Conservation (phyloP, 2,329 filamentous ascomycete genomes). For the Catunica adiposa region DNA sequence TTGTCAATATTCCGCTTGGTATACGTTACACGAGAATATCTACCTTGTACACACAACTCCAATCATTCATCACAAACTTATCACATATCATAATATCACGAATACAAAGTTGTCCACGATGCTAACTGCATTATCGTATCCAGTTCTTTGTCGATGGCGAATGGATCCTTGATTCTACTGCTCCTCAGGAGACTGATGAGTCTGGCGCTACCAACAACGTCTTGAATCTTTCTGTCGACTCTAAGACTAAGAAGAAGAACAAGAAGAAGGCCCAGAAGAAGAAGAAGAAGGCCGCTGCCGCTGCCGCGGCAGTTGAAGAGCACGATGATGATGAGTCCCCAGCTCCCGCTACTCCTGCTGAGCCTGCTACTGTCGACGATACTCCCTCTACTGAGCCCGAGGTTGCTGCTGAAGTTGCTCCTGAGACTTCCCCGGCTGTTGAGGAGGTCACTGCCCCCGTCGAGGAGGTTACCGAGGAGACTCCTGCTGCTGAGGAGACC, state of each 20-base stretch:
- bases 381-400: constrained; percentile 45
- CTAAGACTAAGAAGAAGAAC: constrained; percentile 35
- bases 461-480: constrained; percentile 56
- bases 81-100: background rate
- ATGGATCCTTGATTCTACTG: constrained; percentile 71
- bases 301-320: constrained; percentile 6
- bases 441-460: constrained; percentile 46
- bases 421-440: constrained; percentile 32
- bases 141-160: constrained; percentile 90
- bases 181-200: constrained; percentile 66
- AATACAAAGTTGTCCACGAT: constrained; percentile 3
- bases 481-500: constrained; percentile 71
- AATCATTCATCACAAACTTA: background rate
- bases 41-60: background rate
- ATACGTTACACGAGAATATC: background rate
- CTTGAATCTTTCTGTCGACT: constrained; percentile 37
- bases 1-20: background rate
- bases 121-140: background rate
- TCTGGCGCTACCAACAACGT: constrained; percentile 88
- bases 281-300: constrained; percentile 14
- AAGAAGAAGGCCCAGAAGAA: constrained; percentile 20
- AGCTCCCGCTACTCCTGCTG: constrained; percentile 1
- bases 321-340: constrained; percentile 14
- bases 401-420: constrained; percentile 63
- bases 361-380: constrained; percentile 18